phyloP scores from a whole-genome alignment of 805 yeast species.

The Yamadazyma tumulicola region DNA sequence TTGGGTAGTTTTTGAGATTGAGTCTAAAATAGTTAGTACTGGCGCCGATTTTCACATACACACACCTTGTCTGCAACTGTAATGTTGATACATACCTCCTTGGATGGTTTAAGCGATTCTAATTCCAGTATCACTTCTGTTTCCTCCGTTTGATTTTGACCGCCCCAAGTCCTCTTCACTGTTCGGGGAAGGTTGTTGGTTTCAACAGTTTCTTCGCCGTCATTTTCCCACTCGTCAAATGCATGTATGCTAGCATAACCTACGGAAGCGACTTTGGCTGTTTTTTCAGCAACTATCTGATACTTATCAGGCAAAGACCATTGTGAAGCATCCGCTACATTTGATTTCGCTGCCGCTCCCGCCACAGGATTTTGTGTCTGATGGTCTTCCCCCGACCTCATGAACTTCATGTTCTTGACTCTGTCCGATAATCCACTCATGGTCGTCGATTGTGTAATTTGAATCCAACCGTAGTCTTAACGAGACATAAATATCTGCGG shows the following conservation, averaged over 20 bases:
- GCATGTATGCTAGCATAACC: constrained; percentile 41
- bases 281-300: constrained; percentile 20
- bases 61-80: neutral
- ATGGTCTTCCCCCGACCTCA: constrained; percentile 25
- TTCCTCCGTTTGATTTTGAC: neutral
- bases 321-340: constrained; percentile 48
- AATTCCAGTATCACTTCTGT: constrained; percentile 1
- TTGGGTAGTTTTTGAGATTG: constrained; percentile 2
- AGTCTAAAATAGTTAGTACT: constrained; percentile 4
- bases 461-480: neutral
- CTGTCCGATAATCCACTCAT: constrained; percentile 52
- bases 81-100: constrained; percentile 3
- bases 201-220: constrained; percentile 12
- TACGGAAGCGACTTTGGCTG: constrained; percentile 24
- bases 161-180: constrained; percentile 10
- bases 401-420: constrained; percentile 79
- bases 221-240: constrained; percentile 14
- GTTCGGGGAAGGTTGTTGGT: constrained; percentile 1
- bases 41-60: too few relatives aligned
- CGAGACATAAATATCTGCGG: constrained; percentile 5
- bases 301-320: constrained; percentile 44
- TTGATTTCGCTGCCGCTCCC: constrained; percentile 31
- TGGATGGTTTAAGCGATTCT: too few relatives aligned
- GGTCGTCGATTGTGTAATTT: neutral
- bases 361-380: constrained; percentile 7